These are phyloP conservation scores for Chionographis japonica DNA, from an alignment of 106 monocot genomes.

Conservation along the genomic window DNA sequence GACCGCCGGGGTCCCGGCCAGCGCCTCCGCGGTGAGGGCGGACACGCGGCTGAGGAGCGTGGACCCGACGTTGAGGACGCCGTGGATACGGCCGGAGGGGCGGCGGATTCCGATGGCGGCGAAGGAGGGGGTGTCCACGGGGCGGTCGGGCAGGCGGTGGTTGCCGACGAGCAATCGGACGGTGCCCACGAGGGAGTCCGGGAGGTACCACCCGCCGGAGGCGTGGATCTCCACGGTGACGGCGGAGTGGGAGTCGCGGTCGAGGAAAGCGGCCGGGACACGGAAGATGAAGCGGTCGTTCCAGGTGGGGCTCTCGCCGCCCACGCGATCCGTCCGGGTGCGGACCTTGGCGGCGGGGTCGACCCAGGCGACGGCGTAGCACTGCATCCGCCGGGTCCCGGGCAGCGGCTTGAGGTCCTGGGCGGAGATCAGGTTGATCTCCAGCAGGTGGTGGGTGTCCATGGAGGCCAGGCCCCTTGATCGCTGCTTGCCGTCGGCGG, in stretches of 20 bases:
- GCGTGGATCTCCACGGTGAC: slow-evolving; percentile 19
- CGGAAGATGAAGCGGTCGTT: slow-evolving; percentile 38
- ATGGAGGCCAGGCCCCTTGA: not conserved
- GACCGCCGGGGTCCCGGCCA: slow-evolving; percentile 24
- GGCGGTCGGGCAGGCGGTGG: slow-evolving; percentile 24
- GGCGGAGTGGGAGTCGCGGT: slow-evolving; percentile 5
- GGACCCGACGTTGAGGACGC: slow-evolving; percentile 60
- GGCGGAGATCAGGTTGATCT: slow-evolving; percentile 68
- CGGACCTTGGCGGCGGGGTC: slow-evolving; percentile 52
- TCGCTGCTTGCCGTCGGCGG: not conserved
- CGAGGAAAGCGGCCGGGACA: slow-evolving; percentile 1
- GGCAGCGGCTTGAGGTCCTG: slow-evolving; percentile 48
- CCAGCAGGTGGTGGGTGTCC: slow-evolving; percentile 31
- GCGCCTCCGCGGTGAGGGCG: slow-evolving; percentile 19
- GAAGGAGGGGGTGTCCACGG: slow-evolving; percentile 31
- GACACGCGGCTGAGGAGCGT: slow-evolving; percentile 32
- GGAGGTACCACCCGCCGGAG: slow-evolving; percentile 24
- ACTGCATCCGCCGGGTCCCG: slow-evolving; percentile 20
- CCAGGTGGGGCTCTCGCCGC: slow-evolving; percentile 62
- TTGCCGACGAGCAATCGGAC: slow-evolving; percentile 37
- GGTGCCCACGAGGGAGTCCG: slow-evolving; percentile 34
- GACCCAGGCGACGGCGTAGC: slow-evolving; percentile 63
- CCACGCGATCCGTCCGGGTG: slow-evolving; percentile 36
- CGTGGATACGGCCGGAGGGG: slow-evolving; percentile 63
- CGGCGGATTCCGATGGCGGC: slow-evolving; percentile 62